Conservation (phyloP, 2,329 filamentous ascomycete genomes). For the Paecilomyces dactylethromorphus region DNA sequence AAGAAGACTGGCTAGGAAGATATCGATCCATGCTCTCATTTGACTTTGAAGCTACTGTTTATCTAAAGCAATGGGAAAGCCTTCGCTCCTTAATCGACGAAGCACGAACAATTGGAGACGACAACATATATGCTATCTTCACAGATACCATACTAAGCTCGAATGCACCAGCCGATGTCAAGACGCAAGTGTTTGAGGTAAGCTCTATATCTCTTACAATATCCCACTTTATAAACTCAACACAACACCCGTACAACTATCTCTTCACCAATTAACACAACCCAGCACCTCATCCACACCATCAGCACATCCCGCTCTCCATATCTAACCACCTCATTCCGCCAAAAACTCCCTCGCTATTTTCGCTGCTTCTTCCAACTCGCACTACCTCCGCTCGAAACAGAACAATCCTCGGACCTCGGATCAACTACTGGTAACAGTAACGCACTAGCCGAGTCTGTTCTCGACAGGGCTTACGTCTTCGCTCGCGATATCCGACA, state of each 20-base stretch:
- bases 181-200: conserved; percentile 37
- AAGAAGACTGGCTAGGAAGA: conserved; percentile 54
- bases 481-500: conserved; percentile 26
- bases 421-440: conserved; percentile 3
- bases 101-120: conserved; percentile 16
- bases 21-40: conserved; percentile 63
- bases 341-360: conserved; percentile 63
- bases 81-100: conserved; percentile 54
- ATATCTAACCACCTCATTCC: conserved; percentile 11
- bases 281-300: conserved; percentile 64
- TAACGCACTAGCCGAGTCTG: conserved; percentile 21
- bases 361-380: conserved; percentile 70
- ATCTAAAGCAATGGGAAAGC: conserved; percentile 61
- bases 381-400: conserved; percentile 24
- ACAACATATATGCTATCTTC: conserved; percentile 55
- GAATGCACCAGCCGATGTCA: conserved; percentile 33
- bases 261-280: background rate
- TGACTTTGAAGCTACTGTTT: conserved; percentile 69
- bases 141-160: conserved; percentile 58
- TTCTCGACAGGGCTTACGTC: conserved; percentile 27
- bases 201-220: conserved; percentile 15
- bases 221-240: too few species aligned
- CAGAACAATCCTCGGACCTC: conserved; percentile 40
- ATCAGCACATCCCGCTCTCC: conserved; percentile 54
- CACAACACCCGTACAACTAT: too few species aligned